Evolutionary conservation across 768 basidiomycete species (phyloP).

Genomic region (Lentinus tigrinus): DNA sequence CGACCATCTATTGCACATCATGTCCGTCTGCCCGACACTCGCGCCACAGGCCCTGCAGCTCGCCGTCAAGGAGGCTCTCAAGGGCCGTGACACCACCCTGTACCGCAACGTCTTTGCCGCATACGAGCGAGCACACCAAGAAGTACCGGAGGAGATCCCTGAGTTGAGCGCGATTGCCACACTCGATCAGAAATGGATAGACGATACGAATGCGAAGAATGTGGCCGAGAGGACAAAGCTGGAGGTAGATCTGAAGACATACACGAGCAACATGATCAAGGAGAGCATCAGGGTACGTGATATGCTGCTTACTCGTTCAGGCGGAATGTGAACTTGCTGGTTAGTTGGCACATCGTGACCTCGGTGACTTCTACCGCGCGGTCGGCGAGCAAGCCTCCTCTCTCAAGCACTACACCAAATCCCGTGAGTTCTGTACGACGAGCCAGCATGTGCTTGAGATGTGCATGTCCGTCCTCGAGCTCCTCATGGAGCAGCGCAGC

Average conservation of each 20-base stretch:
- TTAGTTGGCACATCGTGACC: conserved; percentile 91
- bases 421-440: conserved; percentile 89
- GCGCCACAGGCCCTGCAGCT: conserved; percentile 71
- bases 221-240: conserved; percentile 75
- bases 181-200: conserved; percentile 71
- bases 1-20: conserved; percentile 70
- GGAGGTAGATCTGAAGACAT: conserved; percentile 93
- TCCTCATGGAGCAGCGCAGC: conserved; percentile 83
- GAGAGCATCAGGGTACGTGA: conserved; percentile 86
- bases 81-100: conserved; percentile 66
- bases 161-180: conserved; percentile 46
- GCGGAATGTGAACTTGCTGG: background rate
- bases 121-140: conserved; percentile 48
- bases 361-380: conserved; percentile 75
- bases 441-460: conserved; percentile 92
- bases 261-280: conserved; percentile 96
- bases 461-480: conserved; percentile 82
- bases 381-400: conserved; percentile 71
- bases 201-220: conserved; percentile 64
- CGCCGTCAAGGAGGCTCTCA: conserved; percentile 60
- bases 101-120: conserved; percentile 50
- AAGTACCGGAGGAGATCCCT: conserved; percentile 40
- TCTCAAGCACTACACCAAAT: conserved; percentile 84
- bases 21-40: conserved; percentile 60
- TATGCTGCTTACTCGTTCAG: background rate